These are phyloP conservation scores for Scenedesmus sp. DNA, from an alignment of 163 green algal species.

Conservation along the genomic window DNA sequence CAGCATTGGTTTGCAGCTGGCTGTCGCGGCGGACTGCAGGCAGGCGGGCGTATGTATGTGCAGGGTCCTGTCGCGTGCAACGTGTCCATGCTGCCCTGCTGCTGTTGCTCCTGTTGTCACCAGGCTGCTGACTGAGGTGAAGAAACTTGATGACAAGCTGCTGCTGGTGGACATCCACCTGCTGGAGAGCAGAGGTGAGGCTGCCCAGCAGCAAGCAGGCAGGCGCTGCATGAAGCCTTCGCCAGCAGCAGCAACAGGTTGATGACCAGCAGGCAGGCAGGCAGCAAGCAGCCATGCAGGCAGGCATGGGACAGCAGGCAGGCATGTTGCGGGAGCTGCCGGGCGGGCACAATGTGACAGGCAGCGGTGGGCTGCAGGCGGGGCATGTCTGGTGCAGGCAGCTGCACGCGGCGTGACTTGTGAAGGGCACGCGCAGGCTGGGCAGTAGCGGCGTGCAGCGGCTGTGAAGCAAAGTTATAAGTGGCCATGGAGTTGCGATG, in stretches of 20 bases:
- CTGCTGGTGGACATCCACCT: constrained; percentile 99
- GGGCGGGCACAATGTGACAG: too few species aligned
- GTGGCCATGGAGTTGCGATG: not conserved
- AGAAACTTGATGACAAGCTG: constrained; percentile 99
- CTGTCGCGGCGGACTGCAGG: too few species aligned
- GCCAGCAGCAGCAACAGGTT: not conserved
- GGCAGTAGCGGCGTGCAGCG: too few species aligned
- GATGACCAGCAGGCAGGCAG: not conserved
- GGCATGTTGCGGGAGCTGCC: too few species aligned
- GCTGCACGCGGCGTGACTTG: too few species aligned
- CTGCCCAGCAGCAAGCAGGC: not conserved
- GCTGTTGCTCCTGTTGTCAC: not conserved
- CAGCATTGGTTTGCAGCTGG: too few species aligned
- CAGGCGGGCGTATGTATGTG: not conserved
- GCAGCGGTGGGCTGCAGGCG: too few species aligned
- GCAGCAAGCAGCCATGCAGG: not conserved
- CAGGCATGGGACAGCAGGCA: not conserved
- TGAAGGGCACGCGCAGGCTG: too few species aligned
- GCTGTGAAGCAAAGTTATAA: not conserved
- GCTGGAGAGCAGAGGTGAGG: constrained; percentile 87
- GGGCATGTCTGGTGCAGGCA: too few species aligned
- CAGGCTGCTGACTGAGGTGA: constrained; percentile 95
- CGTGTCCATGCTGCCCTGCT: not conserved
- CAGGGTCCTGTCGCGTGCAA: not conserved
- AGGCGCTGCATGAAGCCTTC: not conserved